Evolutionary conservation across 2,329 filamentous ascomycete genomes (phyloP).

Genomic region (Rachicladosporium sp.): DNA sequence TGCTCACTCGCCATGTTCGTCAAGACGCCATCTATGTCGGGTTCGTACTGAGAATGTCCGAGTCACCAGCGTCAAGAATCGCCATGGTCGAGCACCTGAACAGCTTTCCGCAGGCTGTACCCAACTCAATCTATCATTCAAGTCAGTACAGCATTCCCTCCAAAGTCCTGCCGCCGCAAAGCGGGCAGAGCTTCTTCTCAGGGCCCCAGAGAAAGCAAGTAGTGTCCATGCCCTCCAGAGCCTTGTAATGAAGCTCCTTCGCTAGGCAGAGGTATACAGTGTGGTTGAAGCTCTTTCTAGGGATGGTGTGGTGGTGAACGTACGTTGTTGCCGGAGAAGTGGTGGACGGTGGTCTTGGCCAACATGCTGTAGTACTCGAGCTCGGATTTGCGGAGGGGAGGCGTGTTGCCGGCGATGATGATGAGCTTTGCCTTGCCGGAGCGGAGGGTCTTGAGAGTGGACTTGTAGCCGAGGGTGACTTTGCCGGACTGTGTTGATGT

Average conservation of each 20-base stretch:
- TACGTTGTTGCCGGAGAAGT: constrained; percentile 98
- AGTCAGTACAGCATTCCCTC: constrained; percentile 56
- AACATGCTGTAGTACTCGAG: constrained; percentile 84
- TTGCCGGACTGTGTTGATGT: constrained; percentile 28
- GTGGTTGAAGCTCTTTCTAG: too few relatives aligned
- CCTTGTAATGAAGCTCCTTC: constrained; percentile 21
- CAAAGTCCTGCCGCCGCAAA: constrained; percentile 47
- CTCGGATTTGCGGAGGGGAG: constrained; percentile 94
- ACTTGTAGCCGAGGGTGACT: constrained; percentile 87
- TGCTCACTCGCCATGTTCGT: too few relatives aligned
- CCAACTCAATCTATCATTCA: constrained; percentile 75
- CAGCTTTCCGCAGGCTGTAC: constrained; percentile 96
- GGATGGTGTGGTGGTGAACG: constrained; percentile 35
- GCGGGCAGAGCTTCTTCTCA: constrained; percentile 64
- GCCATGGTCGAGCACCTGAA: constrained; percentile 75
- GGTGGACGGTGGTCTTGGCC: constrained; percentile 89
- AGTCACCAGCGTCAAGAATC: constrained; percentile 7
- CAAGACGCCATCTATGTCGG: constrained; percentile 23
- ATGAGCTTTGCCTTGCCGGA: constrained; percentile 98
- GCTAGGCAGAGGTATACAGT: constrained; percentile 14
- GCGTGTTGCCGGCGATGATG: constrained; percentile 90
- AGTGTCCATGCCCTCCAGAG: constrained; percentile 23
- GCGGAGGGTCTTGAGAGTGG: constrained; percentile 78
- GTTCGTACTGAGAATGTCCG: constrained; percentile 64
- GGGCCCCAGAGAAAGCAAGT: constrained; percentile 41